Evolutionary conservation across 2,329 filamentous ascomycete species (phyloP).

Genomic region (Lachnellula suecica): DNA sequence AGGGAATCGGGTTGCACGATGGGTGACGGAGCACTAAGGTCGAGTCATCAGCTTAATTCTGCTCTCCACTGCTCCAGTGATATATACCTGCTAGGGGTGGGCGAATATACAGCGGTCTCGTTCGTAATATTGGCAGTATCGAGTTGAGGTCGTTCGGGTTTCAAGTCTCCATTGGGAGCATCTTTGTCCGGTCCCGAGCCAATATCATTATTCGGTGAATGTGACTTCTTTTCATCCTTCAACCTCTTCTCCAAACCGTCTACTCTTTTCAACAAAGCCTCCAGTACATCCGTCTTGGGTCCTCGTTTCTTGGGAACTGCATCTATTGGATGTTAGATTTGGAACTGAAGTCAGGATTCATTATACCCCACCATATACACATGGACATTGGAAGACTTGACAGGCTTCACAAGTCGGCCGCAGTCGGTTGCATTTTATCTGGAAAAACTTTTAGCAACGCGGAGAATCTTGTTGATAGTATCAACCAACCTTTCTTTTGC

Average conservation of each 20-base stretch:
- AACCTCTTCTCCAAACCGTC: slow-evolving; percentile 81
- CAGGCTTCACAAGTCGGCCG: slow-evolving; percentile 86
- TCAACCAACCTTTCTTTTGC: slow-evolving; percentile 76
- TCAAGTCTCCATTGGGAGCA: slow-evolving; percentile 30
- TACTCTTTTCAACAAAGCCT: slow-evolving; percentile 80
- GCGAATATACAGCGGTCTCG: slow-evolving; percentile 44
- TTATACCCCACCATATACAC: slow-evolving; percentile 78
- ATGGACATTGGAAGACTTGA: slow-evolving; percentile 84
- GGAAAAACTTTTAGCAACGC: slow-evolving; percentile 22
- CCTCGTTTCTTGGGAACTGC: slow-evolving; percentile 87
- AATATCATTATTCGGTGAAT: slow-evolving; percentile 27
- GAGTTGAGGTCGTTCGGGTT: slow-evolving; percentile 36
- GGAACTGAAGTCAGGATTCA: slow-evolving; percentile 2
- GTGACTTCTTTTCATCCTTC: slow-evolving; percentile 60
- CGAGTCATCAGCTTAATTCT: slow-evolving; percentile 7
- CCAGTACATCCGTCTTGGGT: slow-evolving; percentile 85
- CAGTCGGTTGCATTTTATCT: slow-evolving; percentile 92
- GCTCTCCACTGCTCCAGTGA: slow-evolving; percentile 4
- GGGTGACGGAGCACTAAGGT: slow-evolving; percentile 47
- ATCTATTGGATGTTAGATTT: slow-evolving; percentile 49
- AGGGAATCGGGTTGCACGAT: slow-evolving; percentile 58
- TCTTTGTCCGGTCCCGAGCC: slow-evolving; percentile 21
- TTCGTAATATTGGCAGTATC: slow-evolving; percentile 39
- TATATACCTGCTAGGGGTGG: slow-evolving; percentile 38
- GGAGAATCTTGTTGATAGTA: slow-evolving; percentile 19